Conservation (phyloP, 371 early-diverging fungal species). For the Mortierella sp. region DNA sequence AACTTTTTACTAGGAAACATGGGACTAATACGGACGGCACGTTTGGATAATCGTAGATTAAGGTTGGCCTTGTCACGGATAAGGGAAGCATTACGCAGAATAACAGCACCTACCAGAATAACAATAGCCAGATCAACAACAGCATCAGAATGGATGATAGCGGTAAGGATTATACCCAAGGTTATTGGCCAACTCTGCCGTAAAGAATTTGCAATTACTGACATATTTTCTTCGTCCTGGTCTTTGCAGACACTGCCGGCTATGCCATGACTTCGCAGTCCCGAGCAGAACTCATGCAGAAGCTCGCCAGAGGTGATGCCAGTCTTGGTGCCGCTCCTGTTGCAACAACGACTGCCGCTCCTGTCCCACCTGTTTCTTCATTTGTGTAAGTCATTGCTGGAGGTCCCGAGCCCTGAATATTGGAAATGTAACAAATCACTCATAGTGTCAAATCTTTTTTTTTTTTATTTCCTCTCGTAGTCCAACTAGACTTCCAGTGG, state of each 20-base stretch:
- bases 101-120: slow-evolving; percentile 22
- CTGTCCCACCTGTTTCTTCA: slow-evolving; percentile 25
- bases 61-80: slow-evolving; percentile 85
- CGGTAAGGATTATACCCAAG: slow-evolving; percentile 28
- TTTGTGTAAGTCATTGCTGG: slow-evolving; percentile 24
- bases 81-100: slow-evolving; percentile 61
- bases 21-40: slow-evolving; percentile 6
- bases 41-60: slow-evolving; percentile 64
- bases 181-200: neutral
- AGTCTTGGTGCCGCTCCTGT: slow-evolving; percentile 36
- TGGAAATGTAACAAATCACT: neutral
- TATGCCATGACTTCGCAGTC: slow-evolving; percentile 79
- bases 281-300: slow-evolving; percentile 88
- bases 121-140: slow-evolving; percentile 39
- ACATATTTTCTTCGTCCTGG: neutral
- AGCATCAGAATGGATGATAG: slow-evolving; percentile 64
- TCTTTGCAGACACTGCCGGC: slow-evolving; percentile 69
- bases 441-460: neutral
- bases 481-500: slow-evolving; percentile 34
- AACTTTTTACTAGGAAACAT: too few relatives aligned
- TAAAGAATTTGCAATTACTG: neutral
- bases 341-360: slow-evolving; percentile 14
- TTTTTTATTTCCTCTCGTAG: slow-evolving; percentile 7
- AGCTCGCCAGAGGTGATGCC: slow-evolving; percentile 71
- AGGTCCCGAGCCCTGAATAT: too few relatives aligned